These are phyloP conservation scores for Clavulina sp. DNA, from an alignment of 768 basidiomycete species.

Conservation along the genomic window DNA sequence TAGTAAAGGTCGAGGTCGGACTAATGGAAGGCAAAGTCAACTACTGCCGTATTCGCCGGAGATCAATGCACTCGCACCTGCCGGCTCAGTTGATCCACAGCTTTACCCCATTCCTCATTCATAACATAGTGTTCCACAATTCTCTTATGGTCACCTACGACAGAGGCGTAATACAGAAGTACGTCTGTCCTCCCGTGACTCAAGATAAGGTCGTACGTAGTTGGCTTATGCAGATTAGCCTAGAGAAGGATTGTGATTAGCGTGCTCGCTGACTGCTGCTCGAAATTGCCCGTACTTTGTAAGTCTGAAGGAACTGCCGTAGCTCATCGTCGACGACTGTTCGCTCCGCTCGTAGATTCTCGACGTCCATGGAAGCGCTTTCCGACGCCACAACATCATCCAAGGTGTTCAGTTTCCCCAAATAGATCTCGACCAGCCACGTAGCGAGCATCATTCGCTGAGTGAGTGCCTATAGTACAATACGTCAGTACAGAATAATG, in stretches of 20 bases:
- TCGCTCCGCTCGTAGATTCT: constrained; percentile 67
- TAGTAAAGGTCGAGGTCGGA: constrained; percentile 79
- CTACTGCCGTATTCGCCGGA: background rate
- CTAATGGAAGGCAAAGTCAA: background rate
- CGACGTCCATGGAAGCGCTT: constrained; percentile 59
- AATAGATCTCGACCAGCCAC: constrained; percentile 94
- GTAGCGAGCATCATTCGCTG: constrained; percentile 97
- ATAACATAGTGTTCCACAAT: constrained; percentile 86
- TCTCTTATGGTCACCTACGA: constrained; percentile 63
- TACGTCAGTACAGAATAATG: background rate
- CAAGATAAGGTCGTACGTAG: constrained; percentile 84
- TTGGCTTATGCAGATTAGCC: constrained; percentile 69
- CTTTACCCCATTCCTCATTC: constrained; percentile 83
- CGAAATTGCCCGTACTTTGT: constrained; percentile 42
- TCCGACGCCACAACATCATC: constrained; percentile 89
- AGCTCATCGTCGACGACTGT: constrained; percentile 83
- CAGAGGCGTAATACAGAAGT: constrained; percentile 73
- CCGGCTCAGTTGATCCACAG: constrained; percentile 75
- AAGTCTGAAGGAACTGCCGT: constrained; percentile 80
- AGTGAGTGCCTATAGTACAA: constrained; percentile 49
- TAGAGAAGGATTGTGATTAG: constrained; percentile 17
- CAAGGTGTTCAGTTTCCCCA: constrained; percentile 89
- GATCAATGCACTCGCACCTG: constrained; percentile 37
- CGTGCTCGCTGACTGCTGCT: background rate
- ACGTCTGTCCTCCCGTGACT: constrained; percentile 87